Conservation (phyloP, 1,284 basidiomycete genomes). For the Rhodotorula sp. region DNA sequence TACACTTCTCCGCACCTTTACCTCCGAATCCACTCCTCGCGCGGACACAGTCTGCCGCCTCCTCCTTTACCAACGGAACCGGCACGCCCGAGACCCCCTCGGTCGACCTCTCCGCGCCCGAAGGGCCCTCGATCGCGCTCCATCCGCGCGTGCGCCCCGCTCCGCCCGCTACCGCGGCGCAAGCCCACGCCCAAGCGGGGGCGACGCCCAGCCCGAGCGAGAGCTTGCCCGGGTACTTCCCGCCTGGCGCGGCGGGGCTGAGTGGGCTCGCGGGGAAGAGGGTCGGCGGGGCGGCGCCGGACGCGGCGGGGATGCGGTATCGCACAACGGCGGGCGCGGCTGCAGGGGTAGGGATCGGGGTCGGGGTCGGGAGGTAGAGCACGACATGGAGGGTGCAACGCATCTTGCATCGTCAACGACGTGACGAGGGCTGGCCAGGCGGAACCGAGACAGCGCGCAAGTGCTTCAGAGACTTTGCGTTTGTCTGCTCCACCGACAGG, state of each 20-base stretch:
- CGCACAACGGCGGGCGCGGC: background rate
- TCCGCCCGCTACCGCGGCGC: background rate
- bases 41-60: background rate
- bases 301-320: background rate
- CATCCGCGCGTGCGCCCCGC: slow-evolving; percentile 24
- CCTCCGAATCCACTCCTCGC: background rate
- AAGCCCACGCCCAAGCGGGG: no score
- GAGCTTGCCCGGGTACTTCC: slow-evolving; percentile 32
- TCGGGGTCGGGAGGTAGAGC: background rate
- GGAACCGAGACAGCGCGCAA: no score
- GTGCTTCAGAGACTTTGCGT: no score
- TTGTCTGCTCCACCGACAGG: no score
- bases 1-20: no score
- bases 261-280: background rate
- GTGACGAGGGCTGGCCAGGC: no score
- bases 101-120: slow-evolving; percentile 29
- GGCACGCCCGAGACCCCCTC: slow-evolving; percentile 21
- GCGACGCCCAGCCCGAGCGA: slow-evolving; percentile 33
- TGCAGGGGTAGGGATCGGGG: background rate
- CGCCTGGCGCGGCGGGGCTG: background rate
- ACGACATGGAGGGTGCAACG: no score
- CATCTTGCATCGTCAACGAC: no score
- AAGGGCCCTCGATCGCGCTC: slow-evolving; percentile 26
- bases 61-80: background rate
- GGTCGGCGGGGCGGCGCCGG: background rate